Evolutionary conservation across 1,284 basidiomycete species (phyloP).

Genomic region (Marasmius sp.): DNA sequence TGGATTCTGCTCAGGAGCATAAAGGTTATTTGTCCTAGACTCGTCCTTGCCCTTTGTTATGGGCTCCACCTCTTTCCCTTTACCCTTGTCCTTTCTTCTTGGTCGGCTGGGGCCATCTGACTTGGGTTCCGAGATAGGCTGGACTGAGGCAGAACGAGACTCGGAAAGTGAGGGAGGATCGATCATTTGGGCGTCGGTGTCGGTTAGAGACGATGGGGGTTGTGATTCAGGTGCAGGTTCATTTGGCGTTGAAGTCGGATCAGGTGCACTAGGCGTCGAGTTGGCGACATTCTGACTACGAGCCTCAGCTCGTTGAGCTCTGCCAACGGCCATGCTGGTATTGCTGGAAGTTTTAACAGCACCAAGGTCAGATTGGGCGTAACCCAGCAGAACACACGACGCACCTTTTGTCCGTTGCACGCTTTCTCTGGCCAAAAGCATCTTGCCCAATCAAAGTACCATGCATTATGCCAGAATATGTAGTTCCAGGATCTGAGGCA

Average conservation of each 20-base stretch:
- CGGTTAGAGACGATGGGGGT: constrained; percentile 41
- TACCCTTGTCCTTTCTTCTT: constrained; percentile 62
- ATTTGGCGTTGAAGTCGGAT: constrained; percentile 35
- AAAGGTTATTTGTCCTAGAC: constrained; percentile 46
- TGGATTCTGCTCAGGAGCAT: constrained; percentile 50
- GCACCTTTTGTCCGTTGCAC: constrained; percentile 72
- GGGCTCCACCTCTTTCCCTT: constrained; percentile 55
- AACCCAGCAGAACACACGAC: constrained; percentile 33
- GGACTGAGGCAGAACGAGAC: constrained; percentile 63
- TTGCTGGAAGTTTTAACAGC: too few species aligned
- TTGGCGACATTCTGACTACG: constrained; percentile 54
- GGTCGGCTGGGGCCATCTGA: constrained; percentile 21
- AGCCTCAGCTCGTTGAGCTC: constrained; percentile 74
- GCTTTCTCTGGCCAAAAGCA: constrained; percentile 68
- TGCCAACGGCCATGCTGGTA: constrained; percentile 53
- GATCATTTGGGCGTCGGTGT: constrained; percentile 45
- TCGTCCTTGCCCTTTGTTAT: constrained; percentile 68
- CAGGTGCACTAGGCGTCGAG: constrained; percentile 24
- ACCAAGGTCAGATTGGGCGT: constrained; percentile 10
- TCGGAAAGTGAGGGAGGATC: constrained; percentile 32
- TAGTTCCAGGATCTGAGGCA: constrained; percentile 77
- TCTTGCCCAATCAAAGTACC: constrained; percentile 59
- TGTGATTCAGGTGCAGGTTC: constrained; percentile 38
- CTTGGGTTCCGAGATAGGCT: constrained; percentile 43
- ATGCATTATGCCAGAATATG: constrained; percentile 70